Conservation (phyloP, 345 rosid species). For the Hypericum perforatum region DNA sequence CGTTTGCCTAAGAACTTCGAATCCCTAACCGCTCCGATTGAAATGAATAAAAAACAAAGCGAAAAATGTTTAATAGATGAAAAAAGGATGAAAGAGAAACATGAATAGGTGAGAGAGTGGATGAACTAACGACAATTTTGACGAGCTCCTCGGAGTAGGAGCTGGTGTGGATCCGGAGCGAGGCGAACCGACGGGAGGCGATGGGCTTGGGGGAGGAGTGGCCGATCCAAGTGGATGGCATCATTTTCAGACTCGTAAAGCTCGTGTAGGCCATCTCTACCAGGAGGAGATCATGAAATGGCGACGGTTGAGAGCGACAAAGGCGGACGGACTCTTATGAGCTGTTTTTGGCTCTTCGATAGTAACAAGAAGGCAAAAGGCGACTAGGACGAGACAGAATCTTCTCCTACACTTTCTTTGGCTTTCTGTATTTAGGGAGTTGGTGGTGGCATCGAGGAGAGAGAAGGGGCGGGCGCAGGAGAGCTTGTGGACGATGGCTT, state of each 20-base stretch:
- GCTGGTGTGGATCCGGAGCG: conserved; percentile 65
- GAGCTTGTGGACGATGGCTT: too few relatives aligned
- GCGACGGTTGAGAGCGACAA: conserved; percentile 6
- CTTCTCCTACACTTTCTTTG: not conserved
- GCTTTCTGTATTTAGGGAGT: not conserved
- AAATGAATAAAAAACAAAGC: not conserved
- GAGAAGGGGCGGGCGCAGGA: too few relatives aligned
- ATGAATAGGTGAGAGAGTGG: not conserved
- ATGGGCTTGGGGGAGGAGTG: conserved; percentile 19
- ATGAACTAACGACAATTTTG: conserved; percentile 66
- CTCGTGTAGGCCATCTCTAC: conserved; percentile 59
- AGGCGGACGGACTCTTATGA: too few relatives aligned
- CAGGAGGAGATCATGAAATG: not conserved
- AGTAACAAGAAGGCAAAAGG: too few relatives aligned
- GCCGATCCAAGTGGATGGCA: conserved; percentile 67
- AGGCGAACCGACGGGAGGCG: conserved; percentile 43
- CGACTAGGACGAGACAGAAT: too few relatives aligned
- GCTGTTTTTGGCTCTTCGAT: too few relatives aligned
- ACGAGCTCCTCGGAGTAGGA: conserved; percentile 85
- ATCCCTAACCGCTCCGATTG: not conserved
- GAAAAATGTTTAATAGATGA: too few relatives aligned
- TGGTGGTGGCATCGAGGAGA: too few relatives aligned
- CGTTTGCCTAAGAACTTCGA: not conserved
- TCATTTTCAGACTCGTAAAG: conserved; percentile 51
- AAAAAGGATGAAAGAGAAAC: not conserved